Conservation (phyloP, 306 rosid genomes). For the Ormosia semicastrata region DNA sequence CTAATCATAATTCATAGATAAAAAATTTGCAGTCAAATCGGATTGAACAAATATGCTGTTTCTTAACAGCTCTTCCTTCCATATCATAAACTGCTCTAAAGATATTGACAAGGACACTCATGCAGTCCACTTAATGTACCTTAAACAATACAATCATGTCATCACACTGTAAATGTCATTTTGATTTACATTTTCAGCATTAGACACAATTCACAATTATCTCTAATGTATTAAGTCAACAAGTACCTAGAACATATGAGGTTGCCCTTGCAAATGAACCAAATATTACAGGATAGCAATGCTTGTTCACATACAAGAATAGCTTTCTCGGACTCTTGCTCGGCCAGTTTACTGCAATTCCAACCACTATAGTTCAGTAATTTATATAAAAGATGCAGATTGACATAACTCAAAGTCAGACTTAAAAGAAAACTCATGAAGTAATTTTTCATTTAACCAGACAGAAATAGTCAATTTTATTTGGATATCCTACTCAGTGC, state of each 20-base stretch:
- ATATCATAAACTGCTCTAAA: not conserved
- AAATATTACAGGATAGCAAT: slow-evolving; percentile 59
- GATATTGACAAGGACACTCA: not conserved
- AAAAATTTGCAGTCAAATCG: not conserved
- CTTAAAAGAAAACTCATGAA: slow-evolving; percentile 9
- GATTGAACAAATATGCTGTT: slow-evolving; percentile 11
- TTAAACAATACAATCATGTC: not conserved
- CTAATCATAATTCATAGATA: not conserved
- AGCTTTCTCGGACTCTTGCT: slow-evolving; percentile 56
- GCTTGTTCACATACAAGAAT: slow-evolving; percentile 52
- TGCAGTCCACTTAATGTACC: not conserved
- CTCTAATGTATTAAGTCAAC: not conserved
- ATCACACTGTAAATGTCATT: not conserved
- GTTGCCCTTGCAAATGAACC: slow-evolving; percentile 71
- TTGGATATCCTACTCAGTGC: not conserved
- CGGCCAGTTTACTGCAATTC: slow-evolving; percentile 54
- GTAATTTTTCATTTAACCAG: slow-evolving; percentile 9
- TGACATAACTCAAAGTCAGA: not conserved
- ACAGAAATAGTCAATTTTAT: not conserved
- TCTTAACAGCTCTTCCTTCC: not conserved
- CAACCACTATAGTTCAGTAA: slow-evolving; percentile 17
- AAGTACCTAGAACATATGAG: slow-evolving; percentile 63
- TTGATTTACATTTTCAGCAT: not conserved
- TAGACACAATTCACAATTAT: not conserved
- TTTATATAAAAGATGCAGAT: not conserved